Evolutionary conservation across 2,329 filamentous ascomycete genomes (phyloP), one percentile per base, ranked within the genome.

Genomic region (Sclerotinia sclerotiorum): DNA sequence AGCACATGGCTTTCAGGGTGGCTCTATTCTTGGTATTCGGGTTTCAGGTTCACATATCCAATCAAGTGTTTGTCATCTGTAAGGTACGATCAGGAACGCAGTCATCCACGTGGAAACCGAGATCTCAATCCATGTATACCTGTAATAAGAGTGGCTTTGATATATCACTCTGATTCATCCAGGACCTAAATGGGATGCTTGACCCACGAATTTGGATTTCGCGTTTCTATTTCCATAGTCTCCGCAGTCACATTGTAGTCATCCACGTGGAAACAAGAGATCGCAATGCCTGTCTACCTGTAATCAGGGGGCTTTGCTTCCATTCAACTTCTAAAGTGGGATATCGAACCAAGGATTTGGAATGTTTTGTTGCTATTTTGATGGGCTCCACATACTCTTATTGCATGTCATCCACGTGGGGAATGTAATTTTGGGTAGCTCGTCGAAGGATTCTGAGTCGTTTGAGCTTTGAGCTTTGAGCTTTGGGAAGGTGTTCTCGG

Each of bases 61-160:
- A 51, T 63, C 15, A 51, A 27, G 17, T 10, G 2, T 32, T 63
- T 51, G 60, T 13, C 8, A 21, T 13, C 60, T 63, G 57, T 63
- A 35, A 63, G 60, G 46, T 63, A 35, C 32, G 32, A 63, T 63
- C 29, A 39, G n/a, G 27, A 63, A 51, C 39, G 60, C 32, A 51
- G 60, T 63, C 60, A 63, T 63, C 21, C 60, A 63, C 60, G 60
- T 63, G 60, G 15, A 27, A 63, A 51, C 10, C 32, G 29, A 63
- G 60, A 63, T 63, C 60, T 39, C n/a, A 39, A 32, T 4, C 32
- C 60, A 32, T 63, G 46, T 13, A 19, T 21, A 15, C 3, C 46
- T 51, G 60, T 21, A 15, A 19, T 35, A 46, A 24, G 32, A 6
- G 46, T 51, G 60, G 60, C 46, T 39, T 51, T 63, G 29, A 29